Conservation (phyloP, 2,329 filamentous ascomycete species). For the Acephala macrosclerotiorum region DNA sequence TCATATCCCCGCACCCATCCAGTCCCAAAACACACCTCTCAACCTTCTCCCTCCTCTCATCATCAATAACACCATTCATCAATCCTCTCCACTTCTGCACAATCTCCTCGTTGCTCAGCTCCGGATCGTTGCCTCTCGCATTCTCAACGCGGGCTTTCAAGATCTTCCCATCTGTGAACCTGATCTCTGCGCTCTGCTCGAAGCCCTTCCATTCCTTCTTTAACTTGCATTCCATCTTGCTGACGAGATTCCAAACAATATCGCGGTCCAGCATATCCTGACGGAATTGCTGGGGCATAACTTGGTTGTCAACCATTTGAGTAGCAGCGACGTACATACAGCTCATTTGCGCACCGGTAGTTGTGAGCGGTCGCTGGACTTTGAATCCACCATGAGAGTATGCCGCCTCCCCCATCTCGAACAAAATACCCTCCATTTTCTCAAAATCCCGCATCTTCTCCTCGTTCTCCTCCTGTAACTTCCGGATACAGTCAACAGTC, state of each 20-base stretch:
- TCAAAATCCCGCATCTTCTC: slow-evolving; percentile 39
- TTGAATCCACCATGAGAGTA: slow-evolving; percentile 49
- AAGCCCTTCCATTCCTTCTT: slow-evolving; percentile 23
- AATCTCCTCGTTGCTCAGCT: slow-evolving; percentile 48
- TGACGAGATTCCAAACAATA: slow-evolving; percentile 46
- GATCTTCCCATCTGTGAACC: slow-evolving; percentile 36
- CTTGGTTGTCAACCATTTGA: slow-evolving; percentile 48
- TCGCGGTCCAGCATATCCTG: slow-evolving; percentile 45
- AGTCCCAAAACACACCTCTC: slow-evolving; percentile 44
- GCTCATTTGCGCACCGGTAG: slow-evolving; percentile 50
- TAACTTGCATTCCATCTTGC: slow-evolving; percentile 40
- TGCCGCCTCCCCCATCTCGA: slow-evolving; percentile 42
- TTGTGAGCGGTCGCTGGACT: slow-evolving; percentile 44
- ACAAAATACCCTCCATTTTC: slow-evolving; percentile 40
- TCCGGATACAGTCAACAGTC: slow-evolving; percentile 46
- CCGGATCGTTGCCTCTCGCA: slow-evolving; percentile 45
- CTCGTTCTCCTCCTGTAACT: slow-evolving; percentile 43
- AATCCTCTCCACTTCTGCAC: slow-evolving; percentile 46
- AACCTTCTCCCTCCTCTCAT: slow-evolving; percentile 40
- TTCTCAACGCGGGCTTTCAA: slow-evolving; percentile 33
- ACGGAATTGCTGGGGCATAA: slow-evolving; percentile 46
- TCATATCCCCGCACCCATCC: slow-evolving; percentile 40
- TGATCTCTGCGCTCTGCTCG: slow-evolving; percentile 33
- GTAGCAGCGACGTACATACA: slow-evolving; percentile 46
- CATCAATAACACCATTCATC: slow-evolving; percentile 43